Base-by-base conservation (phyloP, 106 monocot species). In the Iris macrosiphon region DNA sequence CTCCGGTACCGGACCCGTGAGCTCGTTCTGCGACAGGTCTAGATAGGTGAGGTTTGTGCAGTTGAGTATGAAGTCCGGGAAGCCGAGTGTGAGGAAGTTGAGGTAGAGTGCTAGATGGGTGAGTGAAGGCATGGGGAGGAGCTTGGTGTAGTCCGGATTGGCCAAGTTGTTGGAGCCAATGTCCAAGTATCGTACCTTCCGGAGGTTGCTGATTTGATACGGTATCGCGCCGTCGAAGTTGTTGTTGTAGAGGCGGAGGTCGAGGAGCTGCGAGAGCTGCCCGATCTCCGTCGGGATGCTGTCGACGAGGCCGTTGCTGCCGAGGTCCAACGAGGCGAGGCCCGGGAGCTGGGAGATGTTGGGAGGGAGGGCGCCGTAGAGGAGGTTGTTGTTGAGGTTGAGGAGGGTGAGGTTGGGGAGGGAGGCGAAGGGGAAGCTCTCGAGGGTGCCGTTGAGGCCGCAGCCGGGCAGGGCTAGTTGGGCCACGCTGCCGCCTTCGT, bases 41-140 rank as follows among this genome's bases (percentile, higher is more conserved):
- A 94, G 61, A 39, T 63, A 86, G 0, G 66, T 86, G 7, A 83
- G 21, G 31, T 77, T 84, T 11, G 60, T 61, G 45, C 71, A 77
- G 20, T 66, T 77, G 12, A 89, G 60, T 16, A 89, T 39, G 67
- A 80, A 80, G 0, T 26, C 27, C 3, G 84, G 89, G 74, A 89
- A 89, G 0, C 45, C 31, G 1, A 21, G 29, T 2, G 22, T 47
- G 0, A 83, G 24, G 39, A 0, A 25, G 62, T 83, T 92, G 58
- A 54, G 27, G 38, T 18, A 56, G 15, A 92, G 68, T 0, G 71
- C 76, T 0, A 92, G 55, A 43, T 60, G 45, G 2, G 31, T 41
- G 20, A 92, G 29, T 11, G 74, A 52, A 0, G 74, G 77, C 71
- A 90, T 62, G 30, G 68, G 18, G 0, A 57, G 14, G 52, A 89